Conservation (phyloP, 2,329 filamentous ascomycete species). For the Stagonosporopsis vannaccii region DNA sequence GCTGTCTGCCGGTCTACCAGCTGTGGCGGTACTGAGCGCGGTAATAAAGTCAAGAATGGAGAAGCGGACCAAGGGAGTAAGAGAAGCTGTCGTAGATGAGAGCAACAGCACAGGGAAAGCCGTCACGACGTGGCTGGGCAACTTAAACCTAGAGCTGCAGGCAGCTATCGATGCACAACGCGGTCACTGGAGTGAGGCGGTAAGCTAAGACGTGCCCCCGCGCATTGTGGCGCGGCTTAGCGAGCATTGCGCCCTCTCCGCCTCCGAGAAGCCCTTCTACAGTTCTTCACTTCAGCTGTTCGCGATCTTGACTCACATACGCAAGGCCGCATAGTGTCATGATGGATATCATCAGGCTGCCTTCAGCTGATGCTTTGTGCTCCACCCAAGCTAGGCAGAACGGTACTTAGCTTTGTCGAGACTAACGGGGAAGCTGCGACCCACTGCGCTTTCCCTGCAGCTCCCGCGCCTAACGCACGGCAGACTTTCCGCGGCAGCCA, state of each 20-base stretch:
- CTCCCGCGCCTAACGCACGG: conserved; percentile 23
- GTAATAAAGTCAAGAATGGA: not conserved
- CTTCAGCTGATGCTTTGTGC: conserved; percentile 9
- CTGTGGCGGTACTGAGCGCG: conserved; percentile 1
- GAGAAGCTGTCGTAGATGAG: not conserved
- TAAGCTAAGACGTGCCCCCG: conserved; percentile 26
- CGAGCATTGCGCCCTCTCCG: conserved; percentile 15
- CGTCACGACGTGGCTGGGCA: conserved; percentile 33
- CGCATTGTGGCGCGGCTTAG: conserved; percentile 18
- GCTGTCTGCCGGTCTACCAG: conserved; percentile 1
- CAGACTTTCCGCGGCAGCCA: conserved; percentile 20
- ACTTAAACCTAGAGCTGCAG: conserved; percentile 31
- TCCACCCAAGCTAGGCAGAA: conserved; percentile 31
- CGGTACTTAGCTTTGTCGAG: conserved; percentile 20
- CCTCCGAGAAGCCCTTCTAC: conserved; percentile 11
- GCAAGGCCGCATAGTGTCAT: conserved; percentile 10
- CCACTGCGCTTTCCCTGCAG: conserved; percentile 33
- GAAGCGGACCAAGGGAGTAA: not conserved
- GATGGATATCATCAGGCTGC: conserved; percentile 9
- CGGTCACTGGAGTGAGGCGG: conserved; percentile 33
- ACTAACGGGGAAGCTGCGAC: conserved; percentile 29
- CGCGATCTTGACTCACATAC: conserved; percentile 13
- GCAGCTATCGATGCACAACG: conserved; percentile 25
- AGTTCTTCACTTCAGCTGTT: conserved; percentile 5
- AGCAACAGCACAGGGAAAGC: not conserved